Percentiles rank a stretch among this genome's conserved stretches.
Conservation (phyloP, 2,329 filamentous ascomycete species). For the Stagonosporopsis vannaccii region DNA sequence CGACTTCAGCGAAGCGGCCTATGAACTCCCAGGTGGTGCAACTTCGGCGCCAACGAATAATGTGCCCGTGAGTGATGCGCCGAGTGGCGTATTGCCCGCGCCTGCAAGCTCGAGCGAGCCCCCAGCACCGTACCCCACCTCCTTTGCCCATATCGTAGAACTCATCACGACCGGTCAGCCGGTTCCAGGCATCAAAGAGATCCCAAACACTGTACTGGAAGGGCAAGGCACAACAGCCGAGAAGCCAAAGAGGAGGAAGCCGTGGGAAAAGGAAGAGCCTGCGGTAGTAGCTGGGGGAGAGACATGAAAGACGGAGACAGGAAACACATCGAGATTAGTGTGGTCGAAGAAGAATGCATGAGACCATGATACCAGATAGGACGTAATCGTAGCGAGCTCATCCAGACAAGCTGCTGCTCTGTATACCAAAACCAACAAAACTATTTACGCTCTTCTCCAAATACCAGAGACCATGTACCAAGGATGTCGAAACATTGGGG, state of each 20-base stretch:
- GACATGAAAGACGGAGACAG: not conserved
- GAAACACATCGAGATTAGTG: not conserved
- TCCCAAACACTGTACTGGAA: constrained; percentile 78
- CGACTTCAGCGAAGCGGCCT: constrained; percentile 13
- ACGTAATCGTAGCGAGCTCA: constrained; percentile 1
- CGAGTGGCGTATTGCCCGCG: constrained; percentile 32
- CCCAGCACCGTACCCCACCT: constrained; percentile 77
- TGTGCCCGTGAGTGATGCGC: constrained; percentile 7
- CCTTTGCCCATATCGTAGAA: constrained; percentile 85
- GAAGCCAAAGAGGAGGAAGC: constrained; percentile 67
- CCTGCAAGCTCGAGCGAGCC: constrained; percentile 36
- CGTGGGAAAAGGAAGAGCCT: constrained; percentile 75
- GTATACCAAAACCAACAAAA: not conserved
- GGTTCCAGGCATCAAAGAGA: constrained; percentile 86
- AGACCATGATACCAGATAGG: constrained; percentile 1
- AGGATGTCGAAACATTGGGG: constrained; percentile 30
- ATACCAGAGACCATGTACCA: constrained; percentile 7
- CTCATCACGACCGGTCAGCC: constrained; percentile 82
- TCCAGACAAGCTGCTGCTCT: constrained; percentile 12
- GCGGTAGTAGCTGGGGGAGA: not conserved
- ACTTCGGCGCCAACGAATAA: not conserved
- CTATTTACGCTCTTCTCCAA: not conserved
- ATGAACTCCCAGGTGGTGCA: not conserved
- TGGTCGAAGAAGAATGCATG: not conserved
- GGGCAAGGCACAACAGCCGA: constrained; percentile 68